phyloP scores from a whole-genome alignment of 192 early-diverging fungal species.

The Coemansia sp. region DNA sequence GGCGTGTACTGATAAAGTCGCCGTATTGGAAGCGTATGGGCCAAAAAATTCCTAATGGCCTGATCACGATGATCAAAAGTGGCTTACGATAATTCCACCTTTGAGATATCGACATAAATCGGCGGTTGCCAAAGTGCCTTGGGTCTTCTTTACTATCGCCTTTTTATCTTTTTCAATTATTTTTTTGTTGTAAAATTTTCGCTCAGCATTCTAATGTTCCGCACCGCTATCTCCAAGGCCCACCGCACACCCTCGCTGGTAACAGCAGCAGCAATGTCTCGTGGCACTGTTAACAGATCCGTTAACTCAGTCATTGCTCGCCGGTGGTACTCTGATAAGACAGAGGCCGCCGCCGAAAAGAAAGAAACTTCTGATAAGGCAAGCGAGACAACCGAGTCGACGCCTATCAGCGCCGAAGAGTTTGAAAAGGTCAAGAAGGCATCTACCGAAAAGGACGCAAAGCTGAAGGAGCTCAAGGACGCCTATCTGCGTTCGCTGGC shows the following conservation, averaged over 20 bases:
- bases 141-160: not conserved
- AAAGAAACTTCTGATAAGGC: not conserved
- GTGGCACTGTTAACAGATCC: not conserved
- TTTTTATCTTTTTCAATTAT: not conserved
- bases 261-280: slow-evolving; percentile 11
- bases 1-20: not conserved
- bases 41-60: not conserved
- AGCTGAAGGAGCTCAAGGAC: slow-evolving; percentile 69
- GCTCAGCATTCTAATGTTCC: slow-evolving; percentile 33
- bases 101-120: not conserved
- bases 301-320: slow-evolving; percentile 13
- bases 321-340: slow-evolving; percentile 48
- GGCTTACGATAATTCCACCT: not conserved
- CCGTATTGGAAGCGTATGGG: not conserved
- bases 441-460: slow-evolving; percentile 53
- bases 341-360: slow-evolving; percentile 14
- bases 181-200: slow-evolving; percentile 9
- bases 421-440: slow-evolving; percentile 38
- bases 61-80: not conserved
- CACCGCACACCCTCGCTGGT: slow-evolving; percentile 25
- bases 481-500: slow-evolving; percentile 90
- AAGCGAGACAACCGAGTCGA: not conserved
- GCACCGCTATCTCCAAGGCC: slow-evolving; percentile 33
- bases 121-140: not conserved
- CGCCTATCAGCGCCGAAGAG: slow-evolving; percentile 25